A percentile compares a stretch with the other conserved stretches of the same genome.
Evolutionary conservation across 2,329 filamentous ascomycete genomes (phyloP).

Genomic region (Iodosphaeria phyllophila): DNA sequence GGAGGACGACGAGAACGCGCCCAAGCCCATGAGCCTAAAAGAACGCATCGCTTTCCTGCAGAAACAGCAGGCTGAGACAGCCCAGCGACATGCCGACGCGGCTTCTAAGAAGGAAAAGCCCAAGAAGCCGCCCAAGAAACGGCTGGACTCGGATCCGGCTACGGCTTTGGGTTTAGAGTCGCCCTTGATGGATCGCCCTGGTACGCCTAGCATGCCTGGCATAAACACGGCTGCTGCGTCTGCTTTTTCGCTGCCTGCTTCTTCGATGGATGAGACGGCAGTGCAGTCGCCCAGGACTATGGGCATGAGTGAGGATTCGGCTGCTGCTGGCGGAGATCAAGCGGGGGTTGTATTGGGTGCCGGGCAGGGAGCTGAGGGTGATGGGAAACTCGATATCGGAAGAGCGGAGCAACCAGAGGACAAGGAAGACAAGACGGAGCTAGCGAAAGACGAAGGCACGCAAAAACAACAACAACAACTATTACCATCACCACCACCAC

Average conservation of each 20-base stretch:
- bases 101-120: conserved; percentile 73
- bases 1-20: conserved; percentile 60
- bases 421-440: conserved; percentile 42
- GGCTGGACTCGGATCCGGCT: conserved; percentile 29
- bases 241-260: too few relatives aligned
- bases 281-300: too few relatives aligned
- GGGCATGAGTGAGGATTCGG: not conserved
- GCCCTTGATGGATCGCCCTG: too few relatives aligned
- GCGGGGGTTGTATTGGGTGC: conserved; percentile 47
- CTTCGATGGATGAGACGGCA: conserved; percentile 16
- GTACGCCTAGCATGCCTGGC: too few relatives aligned
- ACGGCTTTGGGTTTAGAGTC: too few relatives aligned
- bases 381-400: too few relatives aligned
- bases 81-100: conserved; percentile 61
- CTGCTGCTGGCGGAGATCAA: conserved; percentile 34
- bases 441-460: conserved; percentile 10
- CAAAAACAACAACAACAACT: conserved; percentile 9
- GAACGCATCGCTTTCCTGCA: conserved; percentile 89
- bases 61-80: conserved; percentile 83
- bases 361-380: conserved; percentile 43
- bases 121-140: conserved; percentile 60
- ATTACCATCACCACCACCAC: conserved; percentile 7
- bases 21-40: conserved; percentile 84
- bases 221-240: conserved; percentile 7
- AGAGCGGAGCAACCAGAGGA: too few relatives aligned